phyloP scores from a whole-genome alignment of 139 green algal genomes.

The Chlorokybus atmophyticus region DNA sequence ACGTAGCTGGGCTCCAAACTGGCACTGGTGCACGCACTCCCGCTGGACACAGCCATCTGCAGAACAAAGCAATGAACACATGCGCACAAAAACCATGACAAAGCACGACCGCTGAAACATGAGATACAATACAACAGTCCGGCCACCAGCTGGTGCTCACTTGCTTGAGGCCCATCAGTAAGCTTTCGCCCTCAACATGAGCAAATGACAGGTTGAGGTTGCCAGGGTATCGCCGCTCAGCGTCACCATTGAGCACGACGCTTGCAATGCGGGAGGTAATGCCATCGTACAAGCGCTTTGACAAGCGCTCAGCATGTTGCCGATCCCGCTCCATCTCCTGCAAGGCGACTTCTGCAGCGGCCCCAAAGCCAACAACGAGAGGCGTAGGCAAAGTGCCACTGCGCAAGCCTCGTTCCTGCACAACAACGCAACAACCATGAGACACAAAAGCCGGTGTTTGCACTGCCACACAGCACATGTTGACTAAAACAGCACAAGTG shows the following conservation, averaged over 20 bases:
- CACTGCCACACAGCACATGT: too few species aligned
- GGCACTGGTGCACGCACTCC: slow-evolving; percentile 84
- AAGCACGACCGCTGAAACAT: neutral
- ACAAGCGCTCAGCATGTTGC: too few species aligned
- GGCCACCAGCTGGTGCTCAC: neutral
- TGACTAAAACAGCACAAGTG: too few species aligned
- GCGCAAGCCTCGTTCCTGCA: slow-evolving; percentile 73
- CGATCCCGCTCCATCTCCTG: slow-evolving; percentile 17
- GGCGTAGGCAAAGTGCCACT: slow-evolving; percentile 72
- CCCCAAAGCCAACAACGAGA: slow-evolving; percentile 78
- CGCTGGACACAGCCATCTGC: slow-evolving; percentile 74
- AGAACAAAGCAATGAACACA: too few species aligned
- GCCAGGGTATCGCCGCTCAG: slow-evolving; percentile 61
- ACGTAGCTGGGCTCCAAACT: slow-evolving; percentile 93
- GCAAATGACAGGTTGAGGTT: slow-evolving; percentile 95
- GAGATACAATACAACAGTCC: neutral
- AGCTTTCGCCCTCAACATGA: slow-evolving; percentile 78
- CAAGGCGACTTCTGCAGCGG: slow-evolving; percentile 62
- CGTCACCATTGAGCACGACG: slow-evolving; percentile 72
- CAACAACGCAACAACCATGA: neutral
- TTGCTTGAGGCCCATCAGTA: slow-evolving; percentile 95
- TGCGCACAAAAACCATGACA: too few species aligned
- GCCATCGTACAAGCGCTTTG: slow-evolving; percentile 60
- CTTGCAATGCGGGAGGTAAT: slow-evolving; percentile 55
- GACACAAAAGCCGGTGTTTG: neutral